Base-by-base conservation (phyloP, 139 green algal species). In the Chlorella sp. region DNA sequence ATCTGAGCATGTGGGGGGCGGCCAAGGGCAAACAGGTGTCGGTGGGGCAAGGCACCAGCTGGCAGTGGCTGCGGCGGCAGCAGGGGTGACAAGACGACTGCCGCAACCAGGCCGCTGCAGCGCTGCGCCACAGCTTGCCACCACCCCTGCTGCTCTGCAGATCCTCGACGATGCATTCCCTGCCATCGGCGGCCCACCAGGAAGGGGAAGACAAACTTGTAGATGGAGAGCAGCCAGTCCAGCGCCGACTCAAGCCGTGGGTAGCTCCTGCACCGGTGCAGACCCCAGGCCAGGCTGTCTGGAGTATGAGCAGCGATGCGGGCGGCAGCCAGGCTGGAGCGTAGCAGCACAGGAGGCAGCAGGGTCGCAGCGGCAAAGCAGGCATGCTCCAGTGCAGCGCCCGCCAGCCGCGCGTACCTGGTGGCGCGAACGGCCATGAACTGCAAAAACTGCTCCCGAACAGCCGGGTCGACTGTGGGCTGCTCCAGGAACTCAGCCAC, bases 201-300 rank as follows among this genome's bases (percentile, higher is more conserved):
- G 74, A 90, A 90, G 11, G 86, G 86, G 74, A 90, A 90, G 18
- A 71, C 56, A 60, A 90, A 87, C 64, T 90, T 90, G 73, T 90
- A 90, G 23, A 82, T 20, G n/a, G 81, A 39, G 15, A 90, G 63
- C 21, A 90, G 75, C 86, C 86, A 90, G 65, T 90, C 86, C 21
- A 90, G 80, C 38, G 30, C n/a, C 23, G 47, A 84, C 74, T 90
- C 86, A 0, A 90, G 21, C 12, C 36, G 73, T 0, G 86, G 81
- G 65, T 87, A 71, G 65, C 39, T 73, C 60, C 82, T 82, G 76
- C 60, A 38, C 7, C 21, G 28, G n/a, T 41, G 47, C 0, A 28
- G 15, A 23, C 20, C 9, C 16, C 34, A 44, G 13, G 68, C 0
- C n/a, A 2, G 34, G 36, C 16, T n/a, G n/a, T n/a, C n/a, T n/a